Conservation (phyloP, 305 asterid species). For the Rubia tinctorum region DNA sequence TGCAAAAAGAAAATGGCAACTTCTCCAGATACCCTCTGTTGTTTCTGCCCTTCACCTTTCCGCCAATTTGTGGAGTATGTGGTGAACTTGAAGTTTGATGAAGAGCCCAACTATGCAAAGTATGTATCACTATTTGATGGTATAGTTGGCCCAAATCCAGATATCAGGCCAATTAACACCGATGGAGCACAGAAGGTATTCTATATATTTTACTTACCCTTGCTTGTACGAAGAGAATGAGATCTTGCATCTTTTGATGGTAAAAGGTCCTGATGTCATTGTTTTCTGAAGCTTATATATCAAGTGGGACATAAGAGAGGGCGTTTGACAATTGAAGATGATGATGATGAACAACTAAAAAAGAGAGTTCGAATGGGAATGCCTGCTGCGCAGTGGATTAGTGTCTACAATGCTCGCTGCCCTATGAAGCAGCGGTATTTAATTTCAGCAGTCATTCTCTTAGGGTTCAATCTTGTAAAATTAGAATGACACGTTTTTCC, state of each 20-base stretch:
- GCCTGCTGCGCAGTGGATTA: conserved; percentile 91
- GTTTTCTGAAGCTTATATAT: conserved; percentile 48
- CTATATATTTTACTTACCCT: conserved; percentile 7
- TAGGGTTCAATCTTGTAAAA: neutral
- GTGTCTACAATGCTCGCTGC: conserved; percentile 76
- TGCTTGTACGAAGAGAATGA: neutral
- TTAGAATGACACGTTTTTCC: neutral
- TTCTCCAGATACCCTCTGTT: conserved; percentile 67
- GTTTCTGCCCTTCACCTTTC: conserved; percentile 74
- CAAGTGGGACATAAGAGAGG: conserved; percentile 90
- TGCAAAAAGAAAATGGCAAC: conserved; percentile 95
- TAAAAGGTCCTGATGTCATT: conserved; percentile 2
- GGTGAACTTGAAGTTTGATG: conserved; percentile 82
- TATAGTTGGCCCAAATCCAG: conserved; percentile 65
- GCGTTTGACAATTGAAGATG: conserved; percentile 55
- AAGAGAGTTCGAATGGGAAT: conserved; percentile 80
- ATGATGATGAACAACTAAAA: conserved; percentile 75
- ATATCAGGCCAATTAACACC: conserved; percentile 71
- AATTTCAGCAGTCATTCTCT: neutral
- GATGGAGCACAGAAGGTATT: conserved; percentile 91
- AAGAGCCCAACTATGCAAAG: conserved; percentile 87
- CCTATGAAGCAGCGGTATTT: conserved; percentile 89
- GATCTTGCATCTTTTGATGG: neutral
- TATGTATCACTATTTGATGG: conserved; percentile 75
- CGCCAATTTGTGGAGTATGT: conserved; percentile 61